phyloP scores from a whole-genome alignment of 345 rosid genomes.

The Eucalyptus sp. region DNA sequence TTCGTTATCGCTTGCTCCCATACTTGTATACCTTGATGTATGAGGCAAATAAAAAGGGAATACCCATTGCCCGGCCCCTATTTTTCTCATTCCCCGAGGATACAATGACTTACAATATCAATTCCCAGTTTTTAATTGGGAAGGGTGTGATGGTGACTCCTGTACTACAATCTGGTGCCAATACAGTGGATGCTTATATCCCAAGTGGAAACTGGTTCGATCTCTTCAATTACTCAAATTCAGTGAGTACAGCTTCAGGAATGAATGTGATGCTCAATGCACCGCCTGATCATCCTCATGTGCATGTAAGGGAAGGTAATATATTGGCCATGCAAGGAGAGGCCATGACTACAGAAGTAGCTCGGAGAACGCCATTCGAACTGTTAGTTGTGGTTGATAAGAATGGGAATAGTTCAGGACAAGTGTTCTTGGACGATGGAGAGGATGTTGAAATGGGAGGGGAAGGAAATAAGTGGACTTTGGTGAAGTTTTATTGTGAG shows the following conservation, averaged over 20 bases:
- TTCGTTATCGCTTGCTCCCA: conserved; percentile 60
- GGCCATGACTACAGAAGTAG: conserved; percentile 46
- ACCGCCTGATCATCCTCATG: conserved; percentile 40
- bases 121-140: conserved; percentile 47
- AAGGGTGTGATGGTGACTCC: conserved; percentile 58
- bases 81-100: conserved; percentile 68
- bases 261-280: conserved; percentile 26
- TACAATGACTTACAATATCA: conserved; percentile 28
- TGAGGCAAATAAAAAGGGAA: conserved; percentile 42
- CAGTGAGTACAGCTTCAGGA: conserved; percentile 17
- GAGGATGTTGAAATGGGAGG: conserved; percentile 45
- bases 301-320: conserved; percentile 56
- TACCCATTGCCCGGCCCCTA: conserved; percentile 67
- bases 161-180: conserved; percentile 14
- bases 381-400: conserved; percentile 34
- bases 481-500: conserved; percentile 25
- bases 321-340: conserved; percentile 68
- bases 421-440: conserved; percentile 55
- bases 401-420: conserved; percentile 28
- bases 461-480: conserved; percentile 28
- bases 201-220: conserved; percentile 66
- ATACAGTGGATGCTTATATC: conserved; percentile 40
- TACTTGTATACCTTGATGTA: conserved; percentile 63
- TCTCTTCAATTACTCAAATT: conserved; percentile 45
- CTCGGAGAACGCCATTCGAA: conserved; percentile 37